phyloP scores from a whole-genome alignment of 768 basidiomycete genomes.

The Sistotremastrum niveocremeum region DNA sequence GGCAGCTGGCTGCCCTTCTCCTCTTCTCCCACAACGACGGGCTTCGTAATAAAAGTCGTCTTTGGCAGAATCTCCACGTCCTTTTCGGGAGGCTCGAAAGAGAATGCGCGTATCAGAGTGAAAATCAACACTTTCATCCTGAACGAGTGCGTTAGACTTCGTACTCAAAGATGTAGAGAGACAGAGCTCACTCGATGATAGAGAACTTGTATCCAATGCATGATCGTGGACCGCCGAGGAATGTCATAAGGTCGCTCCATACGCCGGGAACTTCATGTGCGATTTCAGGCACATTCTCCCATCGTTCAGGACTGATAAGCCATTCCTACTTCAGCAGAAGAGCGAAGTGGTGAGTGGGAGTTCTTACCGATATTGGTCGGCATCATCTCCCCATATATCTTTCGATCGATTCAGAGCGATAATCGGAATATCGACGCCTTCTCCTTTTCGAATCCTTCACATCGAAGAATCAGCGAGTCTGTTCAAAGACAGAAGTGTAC shows the following conservation, averaged over 20 bases:
- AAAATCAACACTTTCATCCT: slow-evolving; percentile 16
- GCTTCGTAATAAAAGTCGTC: no score
- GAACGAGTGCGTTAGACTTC: no score
- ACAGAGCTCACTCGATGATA: slow-evolving; percentile 5
- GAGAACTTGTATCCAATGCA: slow-evolving; percentile 11
- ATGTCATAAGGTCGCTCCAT: slow-evolving; percentile 8
- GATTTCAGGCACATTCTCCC: slow-evolving; percentile 2
- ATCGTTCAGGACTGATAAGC: slow-evolving; percentile 16
- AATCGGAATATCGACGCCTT: slow-evolving; percentile 18
- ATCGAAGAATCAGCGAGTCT: no score
- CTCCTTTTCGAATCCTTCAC: slow-evolving; percentile 15
- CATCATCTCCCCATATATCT: slow-evolving; percentile 25
- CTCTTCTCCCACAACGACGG: no score
- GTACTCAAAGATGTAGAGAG: not conserved
- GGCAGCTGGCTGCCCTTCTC: no score
- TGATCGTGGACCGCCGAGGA: slow-evolving; percentile 10
- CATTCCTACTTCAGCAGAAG: no score
- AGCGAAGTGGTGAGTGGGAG: no score
- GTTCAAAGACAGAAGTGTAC: not conserved
- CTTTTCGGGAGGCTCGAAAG: no score
- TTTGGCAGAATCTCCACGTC: no score
- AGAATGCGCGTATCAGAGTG: slow-evolving; percentile 11
- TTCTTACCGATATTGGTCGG: not conserved
- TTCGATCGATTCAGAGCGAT: slow-evolving; percentile 17
- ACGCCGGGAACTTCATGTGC: slow-evolving; percentile 8